Percentiles rank a stretch among this genome's conserved stretches.
Conservation (phyloP, 1,284 basidiomycete species). For the Waitea zeae region DNA sequence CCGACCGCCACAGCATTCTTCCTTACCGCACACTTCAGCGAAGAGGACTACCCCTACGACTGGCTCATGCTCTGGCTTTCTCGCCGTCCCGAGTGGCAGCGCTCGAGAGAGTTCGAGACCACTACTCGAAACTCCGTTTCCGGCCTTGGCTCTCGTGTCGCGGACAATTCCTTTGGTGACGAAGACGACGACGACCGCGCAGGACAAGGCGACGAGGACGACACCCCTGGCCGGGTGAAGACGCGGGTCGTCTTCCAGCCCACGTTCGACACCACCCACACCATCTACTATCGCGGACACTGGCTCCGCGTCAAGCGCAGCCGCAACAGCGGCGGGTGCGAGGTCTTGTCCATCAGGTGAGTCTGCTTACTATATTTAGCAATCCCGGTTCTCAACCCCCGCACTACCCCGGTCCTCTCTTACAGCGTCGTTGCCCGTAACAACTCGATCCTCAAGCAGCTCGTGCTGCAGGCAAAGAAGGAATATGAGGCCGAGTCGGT, state of each 20-base stretch:
- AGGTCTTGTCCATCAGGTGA: constrained; percentile 58
- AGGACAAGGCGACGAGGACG: constrained; percentile 31
- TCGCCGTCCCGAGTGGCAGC: constrained; percentile 65
- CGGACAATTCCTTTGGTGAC: constrained; percentile 43
- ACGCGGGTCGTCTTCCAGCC: constrained; percentile 74
- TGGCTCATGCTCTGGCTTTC: constrained; percentile 74
- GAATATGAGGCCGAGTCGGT: constrained; percentile 72
- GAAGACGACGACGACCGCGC: constrained; percentile 50
- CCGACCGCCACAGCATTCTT: constrained; percentile 39
- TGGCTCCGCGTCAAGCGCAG: constrained; percentile 59
- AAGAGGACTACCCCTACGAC: constrained; percentile 73
- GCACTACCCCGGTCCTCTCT: constrained; percentile 2
- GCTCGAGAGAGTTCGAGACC: constrained; percentile 70
- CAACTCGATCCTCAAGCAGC: constrained; percentile 67
- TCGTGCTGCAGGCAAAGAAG: constrained; percentile 73
- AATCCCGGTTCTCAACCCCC: too few species aligned
- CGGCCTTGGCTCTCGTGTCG: constrained; percentile 22
- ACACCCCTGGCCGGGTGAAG: constrained; percentile 44
- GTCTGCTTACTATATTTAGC: constrained; percentile 5
- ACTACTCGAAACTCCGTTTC: constrained; percentile 48
- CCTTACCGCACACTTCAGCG: constrained; percentile 70
- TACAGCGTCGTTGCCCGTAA: constrained; percentile 58
- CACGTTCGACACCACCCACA: constrained; percentile 67
- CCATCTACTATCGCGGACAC: constrained; percentile 66
- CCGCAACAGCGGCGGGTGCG: constrained; percentile 41